These are phyloP conservation scores for Corylus avellana DNA, from an alignment of 306 rosid species.

Conservation along the genomic window DNA sequence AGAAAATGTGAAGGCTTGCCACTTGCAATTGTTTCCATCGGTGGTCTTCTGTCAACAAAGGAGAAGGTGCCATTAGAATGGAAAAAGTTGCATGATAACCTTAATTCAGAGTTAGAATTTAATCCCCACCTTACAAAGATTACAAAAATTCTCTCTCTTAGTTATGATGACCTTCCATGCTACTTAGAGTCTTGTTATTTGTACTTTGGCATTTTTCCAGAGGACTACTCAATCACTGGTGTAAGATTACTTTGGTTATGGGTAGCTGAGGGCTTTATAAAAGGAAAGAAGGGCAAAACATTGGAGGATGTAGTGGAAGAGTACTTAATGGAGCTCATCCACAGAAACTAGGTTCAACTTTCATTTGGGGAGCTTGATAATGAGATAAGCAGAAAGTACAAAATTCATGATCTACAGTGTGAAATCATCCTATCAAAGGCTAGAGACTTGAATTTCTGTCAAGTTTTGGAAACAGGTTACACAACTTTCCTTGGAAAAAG, in stretches of 20 bases:
- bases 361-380: no score
- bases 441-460: no score
- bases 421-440: no score
- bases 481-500: no score
- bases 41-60: slow-evolving; percentile 17
- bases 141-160: neutral
- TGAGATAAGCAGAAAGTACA: no score
- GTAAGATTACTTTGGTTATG: slow-evolving; percentile 5
- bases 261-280: slow-evolving; percentile 18
- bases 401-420: no score
- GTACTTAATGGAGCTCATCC: slow-evolving; percentile 13
- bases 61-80: slow-evolving; percentile 8
- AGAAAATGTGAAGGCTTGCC: slow-evolving; percentile 20
- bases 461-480: no score
- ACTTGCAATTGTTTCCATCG: slow-evolving; percentile 18
- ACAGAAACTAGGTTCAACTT: slow-evolving; percentile 2
- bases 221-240: slow-evolving; percentile 12
- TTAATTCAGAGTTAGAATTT: neutral
- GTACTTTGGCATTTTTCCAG: slow-evolving; percentile 26
- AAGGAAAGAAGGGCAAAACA: neutral
- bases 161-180: slow-evolving; percentile 19
- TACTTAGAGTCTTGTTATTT: slow-evolving; percentile 23
- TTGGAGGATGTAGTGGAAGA: neutral
- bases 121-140: slow-evolving; percentile 7
- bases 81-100: neutral